phyloP scores from a whole-genome alignment of 2,329 filamentous ascomycete species.

The Diaporthe aspalathi region DNA sequence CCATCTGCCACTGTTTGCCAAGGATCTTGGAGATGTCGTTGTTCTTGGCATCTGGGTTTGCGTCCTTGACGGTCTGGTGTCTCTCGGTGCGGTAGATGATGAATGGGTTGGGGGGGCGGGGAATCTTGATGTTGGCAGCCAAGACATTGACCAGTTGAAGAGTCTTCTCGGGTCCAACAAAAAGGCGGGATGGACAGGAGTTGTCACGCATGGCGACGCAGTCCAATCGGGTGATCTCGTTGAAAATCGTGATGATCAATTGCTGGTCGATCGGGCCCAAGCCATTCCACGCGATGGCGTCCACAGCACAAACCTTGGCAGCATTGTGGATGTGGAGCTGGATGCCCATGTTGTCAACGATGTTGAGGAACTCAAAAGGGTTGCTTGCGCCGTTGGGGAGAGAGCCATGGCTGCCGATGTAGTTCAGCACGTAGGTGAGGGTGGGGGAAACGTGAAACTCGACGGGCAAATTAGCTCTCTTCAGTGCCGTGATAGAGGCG shows the following conservation, averaged over 20 bases:
- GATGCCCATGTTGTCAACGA: constrained; percentile 20
- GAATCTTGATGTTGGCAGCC: constrained; percentile 43
- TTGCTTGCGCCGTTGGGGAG: constrained; percentile 5
- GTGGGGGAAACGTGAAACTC: not conserved
- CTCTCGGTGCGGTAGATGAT: constrained; percentile 56
- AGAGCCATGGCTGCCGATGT: not conserved
- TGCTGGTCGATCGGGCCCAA: not conserved
- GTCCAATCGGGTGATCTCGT: constrained; percentile 1
- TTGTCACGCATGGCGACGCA: not conserved
- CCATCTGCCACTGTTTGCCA: constrained; percentile 52
- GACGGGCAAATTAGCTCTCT: not conserved
- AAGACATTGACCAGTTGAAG: not conserved
- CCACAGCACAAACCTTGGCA: not conserved
- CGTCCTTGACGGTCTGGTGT: constrained; percentile 49
- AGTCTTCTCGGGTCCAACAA: not conserved
- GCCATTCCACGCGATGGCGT: not conserved
- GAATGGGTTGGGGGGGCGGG: constrained; percentile 56
- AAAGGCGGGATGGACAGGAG: not conserved
- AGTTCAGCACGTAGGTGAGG: not conserved
- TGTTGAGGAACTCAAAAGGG: constrained; percentile 3
- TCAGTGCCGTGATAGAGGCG: not conserved
- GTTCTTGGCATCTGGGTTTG: constrained; percentile 52
- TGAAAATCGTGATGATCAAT: not conserved
- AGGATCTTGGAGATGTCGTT: constrained; percentile 55
- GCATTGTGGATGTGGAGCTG: constrained; percentile 20